phyloP scores from a whole-genome alignment of 2,329 filamentous ascomycete genomes.

The Aspergillus sp. region DNA sequence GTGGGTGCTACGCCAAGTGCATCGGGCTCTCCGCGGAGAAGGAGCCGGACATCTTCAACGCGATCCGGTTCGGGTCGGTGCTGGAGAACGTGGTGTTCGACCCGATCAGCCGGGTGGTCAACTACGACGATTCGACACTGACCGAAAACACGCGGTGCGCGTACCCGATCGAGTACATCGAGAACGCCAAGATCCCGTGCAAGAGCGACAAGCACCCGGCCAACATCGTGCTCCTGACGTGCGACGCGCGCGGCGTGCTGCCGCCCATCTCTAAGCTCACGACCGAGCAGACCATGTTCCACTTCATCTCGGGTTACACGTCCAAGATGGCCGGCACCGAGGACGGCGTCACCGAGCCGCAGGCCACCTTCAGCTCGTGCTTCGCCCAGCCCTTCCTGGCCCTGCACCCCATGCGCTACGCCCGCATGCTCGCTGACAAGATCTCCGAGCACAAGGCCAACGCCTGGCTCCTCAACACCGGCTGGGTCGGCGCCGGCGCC shows the following conservation, averaged over 20 bases:
- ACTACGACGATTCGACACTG: slow-evolving; percentile 90
- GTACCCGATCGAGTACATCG: slow-evolving; percentile 98
- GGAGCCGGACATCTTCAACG: slow-evolving; percentile 94
- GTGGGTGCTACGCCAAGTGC: slow-evolving; percentile 98
- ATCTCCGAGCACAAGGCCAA: slow-evolving; percentile 91
- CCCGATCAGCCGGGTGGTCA: slow-evolving; percentile 75
- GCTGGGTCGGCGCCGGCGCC: slow-evolving; percentile 88
- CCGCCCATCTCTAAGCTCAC: slow-evolving; percentile 96
- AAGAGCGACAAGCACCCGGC: slow-evolving; percentile 74
- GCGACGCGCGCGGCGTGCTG: slow-evolving; percentile 92
- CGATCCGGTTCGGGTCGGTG: slow-evolving; percentile 93
- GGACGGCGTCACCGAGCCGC: slow-evolving; percentile 90
- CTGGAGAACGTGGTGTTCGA: slow-evolving; percentile 99
- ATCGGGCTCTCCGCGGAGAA: slow-evolving; percentile 96
- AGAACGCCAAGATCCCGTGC: slow-evolving; percentile 98
- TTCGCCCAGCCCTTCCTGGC: slow-evolving; percentile 99
- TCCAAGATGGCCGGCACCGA: slow-evolving; percentile 99
- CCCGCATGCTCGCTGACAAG: slow-evolving; percentile 97
- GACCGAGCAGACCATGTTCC: slow-evolving; percentile 97
- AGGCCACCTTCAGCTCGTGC: slow-evolving; percentile 98
- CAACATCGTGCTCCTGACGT: slow-evolving; percentile 98
- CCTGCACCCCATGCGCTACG: slow-evolving; percentile 98
- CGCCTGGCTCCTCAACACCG: slow-evolving; percentile 97
- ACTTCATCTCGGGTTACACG: slow-evolving; percentile 99
- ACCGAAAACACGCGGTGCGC: slow-evolving; percentile 98